These are phyloP conservation scores for Colletotrichum camelliae DNA, from an alignment of 2,329 filamentous ascomycete genomes.

Conservation along the genomic window DNA sequence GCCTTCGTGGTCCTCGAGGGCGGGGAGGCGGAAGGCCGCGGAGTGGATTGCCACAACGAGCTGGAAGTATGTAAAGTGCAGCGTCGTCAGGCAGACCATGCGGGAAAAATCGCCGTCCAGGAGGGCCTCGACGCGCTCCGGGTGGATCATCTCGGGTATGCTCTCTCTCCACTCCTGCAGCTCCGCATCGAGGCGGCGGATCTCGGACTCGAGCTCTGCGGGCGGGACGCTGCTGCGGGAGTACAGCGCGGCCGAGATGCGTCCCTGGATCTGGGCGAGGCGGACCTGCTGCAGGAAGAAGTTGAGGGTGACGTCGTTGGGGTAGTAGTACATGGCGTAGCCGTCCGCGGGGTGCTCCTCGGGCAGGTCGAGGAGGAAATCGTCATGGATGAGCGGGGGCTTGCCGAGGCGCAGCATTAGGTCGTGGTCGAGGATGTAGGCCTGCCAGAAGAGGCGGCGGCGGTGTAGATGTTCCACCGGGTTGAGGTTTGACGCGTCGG, in stretches of 20 bases:
- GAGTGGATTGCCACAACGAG: constrained; percentile 16
- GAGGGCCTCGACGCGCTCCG: constrained; percentile 5
- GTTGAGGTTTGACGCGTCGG: neutral
- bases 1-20: constrained; percentile 6
- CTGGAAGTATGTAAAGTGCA: constrained; percentile 19
- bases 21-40: neutral
- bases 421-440: constrained; percentile 13
- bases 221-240: neutral
- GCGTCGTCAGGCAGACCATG: constrained; percentile 1
- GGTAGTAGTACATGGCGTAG: constrained; percentile 15
- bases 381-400: constrained; percentile 13
- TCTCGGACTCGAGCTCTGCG: constrained; percentile 14
- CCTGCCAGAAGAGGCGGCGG: constrained; percentile 8
- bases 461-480: neutral
- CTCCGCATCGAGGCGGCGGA: constrained; percentile 7
- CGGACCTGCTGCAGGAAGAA: constrained; percentile 15
- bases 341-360: constrained; percentile 15
- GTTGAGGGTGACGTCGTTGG: constrained; percentile 7
- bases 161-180: constrained; percentile 16
- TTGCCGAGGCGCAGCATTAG: constrained; percentile 11
- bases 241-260: neutral
- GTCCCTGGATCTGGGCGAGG: constrained; percentile 12
- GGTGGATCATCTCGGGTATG: constrained; percentile 16
- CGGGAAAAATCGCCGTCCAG: constrained; percentile 11
- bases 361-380: constrained; percentile 15